Evolutionary conservation across 2,329 filamentous ascomycete genomes (phyloP), one percentile per base, ranked within the genome.

Genomic region (Penicillium sp.): DNA sequence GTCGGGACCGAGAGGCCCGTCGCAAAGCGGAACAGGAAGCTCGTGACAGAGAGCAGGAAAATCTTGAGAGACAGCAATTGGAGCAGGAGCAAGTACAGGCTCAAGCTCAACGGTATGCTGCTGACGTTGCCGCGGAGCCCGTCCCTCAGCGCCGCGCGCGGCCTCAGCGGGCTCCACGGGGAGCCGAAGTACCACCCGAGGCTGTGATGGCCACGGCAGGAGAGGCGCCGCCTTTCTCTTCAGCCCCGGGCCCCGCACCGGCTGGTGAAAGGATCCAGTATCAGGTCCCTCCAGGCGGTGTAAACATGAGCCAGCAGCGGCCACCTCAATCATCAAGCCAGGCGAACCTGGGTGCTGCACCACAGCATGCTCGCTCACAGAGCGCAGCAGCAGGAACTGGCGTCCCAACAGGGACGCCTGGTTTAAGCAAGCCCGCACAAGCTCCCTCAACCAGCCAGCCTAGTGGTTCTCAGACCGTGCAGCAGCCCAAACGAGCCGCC

Each of bases 1-100:
- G 92, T 51, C 82, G 83, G 50, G 88, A 89, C 59, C 83, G 92
- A 57, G 90, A 95, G 71, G 84, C 87, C 24, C 79, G 86, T 52
- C 82, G 84, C 57, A 81, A 82, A 62, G 86, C 86, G 42, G 85
- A 89, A 67, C 81, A 82, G 41, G 85, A 88, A 65, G 82, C 85
- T 61, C 74, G 73, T 69, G 74, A 76, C 68, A 72, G 81, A 61
- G 81, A 83, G 63, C 75, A 77, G 54, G 73, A 78, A 52, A 78
- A 80, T 55, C 73, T 79, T 57, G 80, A 81, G 63, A 72, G 75
- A 60, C 68, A 68, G 56, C 73, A 70, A 53, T 64, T 74, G 65
- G 74, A 75, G 62, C 72, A 64, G 46, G 65, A 63, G 49, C 56
- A 69, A 42, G 41, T n/a, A 24, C 62, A 64, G 39, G 53, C 61